These are phyloP conservation scores for Streptanthus diversifolius DNA, from an alignment of 345 rosid species.

Conservation along the genomic window DNA sequence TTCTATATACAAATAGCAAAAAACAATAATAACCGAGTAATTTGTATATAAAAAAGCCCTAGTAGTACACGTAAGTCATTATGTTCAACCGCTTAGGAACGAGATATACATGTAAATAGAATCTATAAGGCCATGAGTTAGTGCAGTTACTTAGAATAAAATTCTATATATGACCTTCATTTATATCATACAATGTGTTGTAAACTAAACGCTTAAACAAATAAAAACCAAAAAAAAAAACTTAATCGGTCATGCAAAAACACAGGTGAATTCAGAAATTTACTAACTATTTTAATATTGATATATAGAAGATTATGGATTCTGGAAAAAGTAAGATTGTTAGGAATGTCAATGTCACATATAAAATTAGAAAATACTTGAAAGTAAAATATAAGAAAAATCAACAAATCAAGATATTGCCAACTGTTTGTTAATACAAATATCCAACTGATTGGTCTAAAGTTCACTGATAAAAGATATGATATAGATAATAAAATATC, in stretches of 20 bases:
- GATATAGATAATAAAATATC: not conserved
- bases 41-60: not conserved
- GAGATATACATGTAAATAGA: slow-evolving; percentile 14
- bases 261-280: not conserved
- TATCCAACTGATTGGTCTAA: not conserved
- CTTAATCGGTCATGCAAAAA: not conserved
- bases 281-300: not conserved
- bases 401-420: not conserved
- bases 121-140: not conserved
- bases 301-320: not conserved
- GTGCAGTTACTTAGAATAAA: not conserved
- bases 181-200: not conserved
- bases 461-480: not conserved
- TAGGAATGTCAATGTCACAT: not conserved
- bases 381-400: not conserved
- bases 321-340: not conserved
- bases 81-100: not conserved
- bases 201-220: not conserved
- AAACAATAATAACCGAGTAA: not conserved
- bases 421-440: not conserved
- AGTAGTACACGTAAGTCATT: not conserved
- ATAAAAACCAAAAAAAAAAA: not conserved
- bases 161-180: not conserved
- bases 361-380: not conserved
- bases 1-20: not conserved